Evolutionary conservation across 73 alveolate species (phyloP).

Genomic region (Paramecium octaurelia): DNA sequence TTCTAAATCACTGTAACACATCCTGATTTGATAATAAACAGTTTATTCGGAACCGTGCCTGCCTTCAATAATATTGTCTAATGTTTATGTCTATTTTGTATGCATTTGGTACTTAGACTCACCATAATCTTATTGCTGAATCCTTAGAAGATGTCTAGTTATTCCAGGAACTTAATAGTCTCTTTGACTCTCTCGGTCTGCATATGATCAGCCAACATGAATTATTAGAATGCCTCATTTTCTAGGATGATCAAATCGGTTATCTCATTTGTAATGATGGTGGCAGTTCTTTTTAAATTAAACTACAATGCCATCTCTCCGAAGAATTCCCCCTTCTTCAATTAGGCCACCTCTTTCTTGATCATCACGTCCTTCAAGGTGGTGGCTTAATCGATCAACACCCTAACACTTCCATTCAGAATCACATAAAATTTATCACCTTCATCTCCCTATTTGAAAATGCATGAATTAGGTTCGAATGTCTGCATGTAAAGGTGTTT

Average conservation of each 20-base stretch:
- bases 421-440: slow-evolving; percentile 62
- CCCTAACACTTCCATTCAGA: slow-evolving; percentile 59
- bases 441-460: slow-evolving; percentile 57
- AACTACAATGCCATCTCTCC: slow-evolving; percentile 1
- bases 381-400: slow-evolving; percentile 51
- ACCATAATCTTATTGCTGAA: neutral
- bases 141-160: neutral
- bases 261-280: neutral
- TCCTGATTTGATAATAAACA: neutral
- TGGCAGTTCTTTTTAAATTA: slow-evolving; percentile 4
- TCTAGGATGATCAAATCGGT: neutral
- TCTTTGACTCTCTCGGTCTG: neutral
- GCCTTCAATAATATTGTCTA: neutral
- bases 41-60: neutral
- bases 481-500: slow-evolving; percentile 38
- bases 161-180: neutral
- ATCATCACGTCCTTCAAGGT: neutral
- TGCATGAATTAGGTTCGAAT: neutral
- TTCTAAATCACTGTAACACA: neutral
- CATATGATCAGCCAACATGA: slow-evolving; percentile 15
- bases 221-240: neutral
- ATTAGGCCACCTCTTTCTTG: neutral
- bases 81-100: neutral
- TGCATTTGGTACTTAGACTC: neutral
- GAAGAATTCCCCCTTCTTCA: neutral